These are phyloP conservation scores for Gastrodia elata DNA, from an alignment of 106 monocot genomes.

Conservation along the genomic window DNA sequence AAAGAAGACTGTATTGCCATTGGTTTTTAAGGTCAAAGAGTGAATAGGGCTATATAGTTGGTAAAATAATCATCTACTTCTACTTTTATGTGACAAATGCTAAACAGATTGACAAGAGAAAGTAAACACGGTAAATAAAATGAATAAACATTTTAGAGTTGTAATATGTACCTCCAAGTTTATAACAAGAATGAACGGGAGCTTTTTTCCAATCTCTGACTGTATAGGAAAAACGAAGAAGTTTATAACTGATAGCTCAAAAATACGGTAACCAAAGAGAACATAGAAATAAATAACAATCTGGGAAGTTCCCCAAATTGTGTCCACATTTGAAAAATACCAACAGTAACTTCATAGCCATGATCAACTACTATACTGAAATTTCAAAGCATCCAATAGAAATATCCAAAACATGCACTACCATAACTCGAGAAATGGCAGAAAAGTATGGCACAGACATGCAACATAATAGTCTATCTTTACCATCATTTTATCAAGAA, in stretches of 20 bases:
- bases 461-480: too few relatives aligned
- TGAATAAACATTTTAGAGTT: not conserved
- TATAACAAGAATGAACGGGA: conserved; percentile 83
- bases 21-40: not conserved
- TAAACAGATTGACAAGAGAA: not conserved
- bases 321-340: not conserved
- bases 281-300: not conserved
- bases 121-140: not conserved
- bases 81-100: not conserved
- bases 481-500: too few relatives aligned
- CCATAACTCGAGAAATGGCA: too few relatives aligned
- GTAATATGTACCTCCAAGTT: conserved; percentile 63
- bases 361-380: too few relatives aligned
- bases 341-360: not conserved
- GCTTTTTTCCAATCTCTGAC: conserved; percentile 79
- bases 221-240: conserved; percentile 17
- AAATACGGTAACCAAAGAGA: not conserved
- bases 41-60: not conserved
- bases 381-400: too few relatives aligned
- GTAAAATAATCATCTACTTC: not conserved
- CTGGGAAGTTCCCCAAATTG: not conserved
- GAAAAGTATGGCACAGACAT: too few relatives aligned
- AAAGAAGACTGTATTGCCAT: too few relatives aligned
- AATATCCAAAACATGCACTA: too few relatives aligned
- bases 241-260: not conserved